phyloP scores from a whole-genome alignment of 2,329 filamentous ascomycete species.

The Diaporthe batatas region DNA sequence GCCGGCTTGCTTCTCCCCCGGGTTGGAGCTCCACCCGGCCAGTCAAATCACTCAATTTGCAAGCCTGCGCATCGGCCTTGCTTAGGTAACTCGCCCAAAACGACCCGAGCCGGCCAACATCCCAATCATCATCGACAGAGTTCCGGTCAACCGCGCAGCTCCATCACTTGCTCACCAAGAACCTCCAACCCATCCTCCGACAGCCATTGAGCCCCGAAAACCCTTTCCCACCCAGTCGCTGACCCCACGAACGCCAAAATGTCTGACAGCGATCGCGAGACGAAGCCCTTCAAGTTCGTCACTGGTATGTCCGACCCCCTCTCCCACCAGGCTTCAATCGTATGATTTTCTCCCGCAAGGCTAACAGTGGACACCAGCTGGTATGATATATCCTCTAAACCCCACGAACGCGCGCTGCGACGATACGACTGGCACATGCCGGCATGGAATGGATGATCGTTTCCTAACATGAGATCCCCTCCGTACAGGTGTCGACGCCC shows the following conservation, averaged over 20 bases:
- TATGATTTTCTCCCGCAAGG: slow-evolving; percentile 44
- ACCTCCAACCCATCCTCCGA: slow-evolving; percentile 31
- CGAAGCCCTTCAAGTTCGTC: slow-evolving; percentile 99
- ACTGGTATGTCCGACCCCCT: slow-evolving; percentile 79
- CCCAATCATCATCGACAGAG: slow-evolving; percentile 42
- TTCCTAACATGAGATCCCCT: slow-evolving; percentile 44
- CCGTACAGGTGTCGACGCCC: slow-evolving; percentile 92
- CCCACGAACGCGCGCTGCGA: slow-evolving; percentile 20
- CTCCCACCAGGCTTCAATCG: slow-evolving; percentile 43
- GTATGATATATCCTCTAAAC: slow-evolving; percentile 43
- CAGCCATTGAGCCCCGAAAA: slow-evolving; percentile 53
- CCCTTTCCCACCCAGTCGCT: slow-evolving; percentile 46
- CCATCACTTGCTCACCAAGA: slow-evolving; percentile 45
- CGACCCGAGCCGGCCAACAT: slow-evolving; percentile 33
- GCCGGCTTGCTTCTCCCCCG: slow-evolving; percentile 33
- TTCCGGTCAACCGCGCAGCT: slow-evolving; percentile 45
- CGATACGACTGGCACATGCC: slow-evolving; percentile 27
- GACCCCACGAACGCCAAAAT: slow-evolving; percentile 73
- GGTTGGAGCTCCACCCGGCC: slow-evolving; percentile 39
- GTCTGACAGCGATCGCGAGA: slow-evolving; percentile 89
- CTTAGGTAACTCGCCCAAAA: slow-evolving; percentile 38
- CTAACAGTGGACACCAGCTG: slow-evolving; percentile 47
- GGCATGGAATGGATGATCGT: slow-evolving; percentile 46
- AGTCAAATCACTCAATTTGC: slow-evolving; percentile 42
- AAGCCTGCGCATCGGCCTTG: slow-evolving; percentile 30